Evolutionary conservation across 106 monocot species (phyloP).

Genomic region (Apostasia ramifera): DNA sequence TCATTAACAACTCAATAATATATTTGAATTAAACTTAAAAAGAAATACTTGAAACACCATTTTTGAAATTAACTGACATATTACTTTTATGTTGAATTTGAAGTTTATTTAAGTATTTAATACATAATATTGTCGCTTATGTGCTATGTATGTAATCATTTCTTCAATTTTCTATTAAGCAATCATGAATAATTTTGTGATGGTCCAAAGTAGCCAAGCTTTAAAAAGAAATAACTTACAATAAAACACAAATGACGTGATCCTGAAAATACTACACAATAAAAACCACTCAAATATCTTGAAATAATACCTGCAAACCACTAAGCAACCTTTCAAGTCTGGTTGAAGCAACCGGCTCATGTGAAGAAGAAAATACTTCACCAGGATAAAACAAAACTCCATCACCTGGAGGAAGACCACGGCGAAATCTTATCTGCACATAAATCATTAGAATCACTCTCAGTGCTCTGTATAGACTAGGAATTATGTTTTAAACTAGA

Average conservation of each 20-base stretch:
- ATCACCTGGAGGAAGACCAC: constrained; percentile 94
- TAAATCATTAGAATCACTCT: neutral
- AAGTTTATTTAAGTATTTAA: neutral
- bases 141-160: no score
- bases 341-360: constrained; percentile 82
- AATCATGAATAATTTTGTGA: neutral
- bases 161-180: neutral
- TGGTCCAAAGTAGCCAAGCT: neutral
- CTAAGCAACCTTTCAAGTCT: constrained; percentile 82
- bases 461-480: no score
- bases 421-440: constrained; percentile 81
- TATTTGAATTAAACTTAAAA: no score
- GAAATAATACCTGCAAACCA: constrained; percentile 75
- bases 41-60: no score
- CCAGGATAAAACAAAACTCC: constrained; percentile 98
- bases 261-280: neutral
- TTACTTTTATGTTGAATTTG: neutral
- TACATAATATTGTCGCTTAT: neutral
- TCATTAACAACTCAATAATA: no score
- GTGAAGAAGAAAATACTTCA: constrained; percentile 84
- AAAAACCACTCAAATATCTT: neutral
- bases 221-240: neutral
- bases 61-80: no score
- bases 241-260: neutral
- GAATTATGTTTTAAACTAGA: no score